Percentiles rank a stretch among this genome's conserved stretches.
Conservation (phyloP, 164 flowering plant genomes). For the Sextonia rubra region DNA sequence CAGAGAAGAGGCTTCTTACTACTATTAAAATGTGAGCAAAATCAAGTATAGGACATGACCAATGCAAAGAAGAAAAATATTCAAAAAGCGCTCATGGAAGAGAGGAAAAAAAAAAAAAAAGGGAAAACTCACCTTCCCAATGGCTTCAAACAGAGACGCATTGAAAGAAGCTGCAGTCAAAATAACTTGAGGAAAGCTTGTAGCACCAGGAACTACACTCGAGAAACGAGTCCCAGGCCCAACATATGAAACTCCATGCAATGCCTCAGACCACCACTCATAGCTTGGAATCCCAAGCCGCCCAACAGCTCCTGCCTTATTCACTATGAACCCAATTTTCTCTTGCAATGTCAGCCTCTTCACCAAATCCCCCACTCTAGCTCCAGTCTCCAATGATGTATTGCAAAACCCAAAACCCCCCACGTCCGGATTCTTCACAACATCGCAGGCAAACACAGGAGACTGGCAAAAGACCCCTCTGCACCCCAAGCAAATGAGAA, state of each 20-base stretch:
- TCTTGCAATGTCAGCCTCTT: slow-evolving; percentile 76
- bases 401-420: slow-evolving; percentile 58
- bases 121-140: slow-evolving; percentile 69
- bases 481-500: not conserved
- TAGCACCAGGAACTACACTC: slow-evolving; percentile 74
- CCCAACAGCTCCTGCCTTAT: slow-evolving; percentile 44
- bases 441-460: slow-evolving; percentile 74
- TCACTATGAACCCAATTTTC: slow-evolving; percentile 60
- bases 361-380: slow-evolving; percentile 73
- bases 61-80: not conserved
- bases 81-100: too few relatives aligned
- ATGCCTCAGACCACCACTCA: slow-evolving; percentile 99
- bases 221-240: slow-evolving; percentile 82
- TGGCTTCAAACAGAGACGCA: slow-evolving; percentile 59
- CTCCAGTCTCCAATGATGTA: slow-evolving; percentile 29
- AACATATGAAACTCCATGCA: slow-evolving; percentile 83
- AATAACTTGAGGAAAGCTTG: slow-evolving; percentile 88
- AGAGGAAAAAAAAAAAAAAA: not conserved
- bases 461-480: slow-evolving; percentile 25
- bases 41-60: too few relatives aligned
- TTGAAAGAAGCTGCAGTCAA: slow-evolving; percentile 90
- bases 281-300: slow-evolving; percentile 87
- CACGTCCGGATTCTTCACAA: slow-evolving; percentile 34
- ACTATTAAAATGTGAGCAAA: too few relatives aligned
- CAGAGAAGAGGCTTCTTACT: too few relatives aligned